These are phyloP conservation scores for Colletotrichum phormii DNA, from an alignment of 2,329 filamentous ascomycete genomes.

Conservation along the genomic window DNA sequence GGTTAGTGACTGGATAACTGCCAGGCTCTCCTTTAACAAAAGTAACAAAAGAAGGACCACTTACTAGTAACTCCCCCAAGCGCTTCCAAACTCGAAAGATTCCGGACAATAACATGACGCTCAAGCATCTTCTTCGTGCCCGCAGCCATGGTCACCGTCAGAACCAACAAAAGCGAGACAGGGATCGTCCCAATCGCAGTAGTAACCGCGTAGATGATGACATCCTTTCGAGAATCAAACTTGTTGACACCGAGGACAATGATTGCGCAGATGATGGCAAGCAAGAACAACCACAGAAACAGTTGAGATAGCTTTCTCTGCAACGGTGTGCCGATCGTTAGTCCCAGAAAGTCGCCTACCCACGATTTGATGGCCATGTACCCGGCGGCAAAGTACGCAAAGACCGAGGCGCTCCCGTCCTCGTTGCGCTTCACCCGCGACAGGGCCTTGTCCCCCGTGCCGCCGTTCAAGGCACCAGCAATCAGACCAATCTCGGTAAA, in stretches of 20 bases:
- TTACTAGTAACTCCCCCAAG: constrained; percentile 52
- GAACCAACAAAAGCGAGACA: constrained; percentile 71
- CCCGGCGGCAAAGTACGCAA: too few relatives aligned
- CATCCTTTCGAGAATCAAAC: constrained; percentile 61
- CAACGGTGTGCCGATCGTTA: constrained; percentile 75
- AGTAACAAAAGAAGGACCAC: too few relatives aligned
- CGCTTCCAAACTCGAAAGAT: constrained; percentile 57
- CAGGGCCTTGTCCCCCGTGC: constrained; percentile 59
- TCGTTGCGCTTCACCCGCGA: constrained; percentile 51
- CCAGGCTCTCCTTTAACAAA: too few relatives aligned
- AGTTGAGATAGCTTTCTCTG: constrained; percentile 74
- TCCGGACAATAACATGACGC: constrained; percentile 68
- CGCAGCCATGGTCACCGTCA: constrained; percentile 76
- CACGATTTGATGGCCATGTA: constrained; percentile 53
- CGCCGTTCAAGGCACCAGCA: constrained; percentile 64
- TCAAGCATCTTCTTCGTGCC: constrained; percentile 59
- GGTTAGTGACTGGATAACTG: too few relatives aligned
- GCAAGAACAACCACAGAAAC: constrained; percentile 70
- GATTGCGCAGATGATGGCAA: constrained; percentile 73
- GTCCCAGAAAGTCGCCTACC: constrained; percentile 71
- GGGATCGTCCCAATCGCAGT: constrained; percentile 72
- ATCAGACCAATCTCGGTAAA: constrained; percentile 73
- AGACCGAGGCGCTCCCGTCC: too few relatives aligned
- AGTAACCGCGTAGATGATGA: constrained; percentile 73
- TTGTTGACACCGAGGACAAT: constrained; percentile 72